phyloP scores from a whole-genome alignment of 139 green algal species.

The Klebsormidium nitens region DNA sequence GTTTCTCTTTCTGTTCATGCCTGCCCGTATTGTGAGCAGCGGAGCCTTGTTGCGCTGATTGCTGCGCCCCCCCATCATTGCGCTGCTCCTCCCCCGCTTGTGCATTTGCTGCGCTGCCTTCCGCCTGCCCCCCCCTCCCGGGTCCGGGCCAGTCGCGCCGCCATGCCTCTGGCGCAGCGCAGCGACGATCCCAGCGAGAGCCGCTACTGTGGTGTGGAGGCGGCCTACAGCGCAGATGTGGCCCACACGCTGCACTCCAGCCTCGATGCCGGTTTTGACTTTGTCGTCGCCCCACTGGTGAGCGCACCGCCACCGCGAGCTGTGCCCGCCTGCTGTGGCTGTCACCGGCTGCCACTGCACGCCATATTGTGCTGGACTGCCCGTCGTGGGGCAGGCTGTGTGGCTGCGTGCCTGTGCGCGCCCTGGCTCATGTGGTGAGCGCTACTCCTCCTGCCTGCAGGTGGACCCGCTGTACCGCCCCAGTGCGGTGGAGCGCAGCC shows the following conservation, averaged over 20 bases:
- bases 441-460: constrained; percentile 9
- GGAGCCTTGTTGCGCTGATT: too few species aligned
- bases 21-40: too few species aligned
- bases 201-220: constrained; percentile 70
- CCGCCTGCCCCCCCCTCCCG: too few species aligned
- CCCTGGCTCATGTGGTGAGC: not conserved
- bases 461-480: constrained; percentile 22
- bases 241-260: constrained; percentile 53
- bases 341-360: not conserved
- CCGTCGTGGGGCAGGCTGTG: not conserved
- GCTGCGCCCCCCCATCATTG: too few species aligned
- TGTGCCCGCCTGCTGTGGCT: not conserved
- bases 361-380: not conserved
- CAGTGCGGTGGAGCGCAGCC: not conserved
- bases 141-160: too few species aligned
- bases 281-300: constrained; percentile 72
- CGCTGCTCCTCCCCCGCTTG: too few species aligned
- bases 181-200: constrained; percentile 74
- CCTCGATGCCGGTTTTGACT: constrained; percentile 81
- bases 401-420: not conserved
- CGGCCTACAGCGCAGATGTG: constrained; percentile 56
- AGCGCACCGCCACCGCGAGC: not conserved
- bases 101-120: too few species aligned
- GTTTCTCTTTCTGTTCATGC: too few species aligned
- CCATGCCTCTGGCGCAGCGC: constrained; percentile 85